Evolutionary conservation across 2,329 filamentous ascomycete species (phyloP), one percentile per base, ranked within the genome.

Genomic region (Diaporthe longicolla): DNA sequence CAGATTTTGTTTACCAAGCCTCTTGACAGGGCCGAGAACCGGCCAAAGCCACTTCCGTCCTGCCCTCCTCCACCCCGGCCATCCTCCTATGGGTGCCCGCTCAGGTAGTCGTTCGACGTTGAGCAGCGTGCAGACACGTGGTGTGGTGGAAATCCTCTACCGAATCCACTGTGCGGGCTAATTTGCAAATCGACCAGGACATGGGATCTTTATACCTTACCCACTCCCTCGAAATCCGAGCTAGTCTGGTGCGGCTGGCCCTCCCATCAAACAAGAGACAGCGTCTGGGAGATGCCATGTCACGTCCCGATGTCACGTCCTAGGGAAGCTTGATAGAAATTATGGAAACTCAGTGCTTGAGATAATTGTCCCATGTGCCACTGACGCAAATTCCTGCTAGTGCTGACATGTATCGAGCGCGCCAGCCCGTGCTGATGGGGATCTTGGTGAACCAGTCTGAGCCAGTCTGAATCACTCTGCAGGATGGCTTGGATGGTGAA

Each of bases 361-460:
- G 15, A 32, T 32, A 54, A 54, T n/a, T 17, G 26, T 40, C 21
- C 29, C 24, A 40, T 40, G 48, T 54, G 32, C 32, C 63, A 68
- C 15, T 68, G 48, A 68, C 63, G 48, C 29, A 24, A 24, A 40
- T 6, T 68, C 8, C 15, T 54, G 32, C 48, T 54, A 68, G 63
- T 54, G 63, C 63, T 68, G 32, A 54, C 63, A 54, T 40, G 8
- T 9, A 37, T 52, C 37, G 15, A 26, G 29, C 7, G 2, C 48
- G 32, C 43, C 15, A n/a, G 3, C 61, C 15, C 13, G 24, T n/a
- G 17, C 32, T n/a, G 59, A 13, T 26, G 40, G 3, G 3, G 17
- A 24, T 11, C 29, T 13, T 32, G 4, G 5, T 32, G 29, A 32
- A 32, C 29, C 29, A 32, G 29, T 32, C 29, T 37, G 45, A 21